A percentile compares a stretch with the other conserved stretches of the same genome.
Conservation (phyloP, 176 grass and related monocot genomes). For the Metroxylon sagu region DNA sequence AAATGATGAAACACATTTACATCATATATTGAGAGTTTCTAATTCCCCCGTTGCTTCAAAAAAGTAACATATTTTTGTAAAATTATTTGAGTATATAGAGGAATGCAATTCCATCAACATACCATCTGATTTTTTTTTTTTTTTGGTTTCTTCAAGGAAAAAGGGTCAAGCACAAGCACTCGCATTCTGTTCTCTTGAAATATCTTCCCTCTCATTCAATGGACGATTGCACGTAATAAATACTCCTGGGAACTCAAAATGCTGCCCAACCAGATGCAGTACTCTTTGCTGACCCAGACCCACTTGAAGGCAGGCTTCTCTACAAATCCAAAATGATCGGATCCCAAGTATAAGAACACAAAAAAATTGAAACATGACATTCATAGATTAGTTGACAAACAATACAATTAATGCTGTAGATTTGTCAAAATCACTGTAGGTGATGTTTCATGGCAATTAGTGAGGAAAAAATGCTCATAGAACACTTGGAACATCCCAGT, state of each 20-base stretch:
- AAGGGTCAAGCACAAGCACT: conserved; percentile 18
- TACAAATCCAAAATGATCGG: conserved; percentile 27
- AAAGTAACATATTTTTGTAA: conserved; percentile 15
- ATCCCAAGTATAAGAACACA: not conserved
- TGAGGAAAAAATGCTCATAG: too few species aligned
- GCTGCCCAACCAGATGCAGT: conserved; percentile 93
- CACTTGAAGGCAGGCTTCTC: conserved; percentile 60
- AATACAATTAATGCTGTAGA: too few species aligned
- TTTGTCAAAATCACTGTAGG: too few species aligned
- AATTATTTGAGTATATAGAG: conserved; percentile 24
- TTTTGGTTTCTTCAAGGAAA: conserved; percentile 19
- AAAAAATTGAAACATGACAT: not conserved
- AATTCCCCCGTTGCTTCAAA: conserved; percentile 26
- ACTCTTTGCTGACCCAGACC: conserved; percentile 49
- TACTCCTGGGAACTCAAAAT: conserved; percentile 44
- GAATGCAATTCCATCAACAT: conserved; percentile 20
- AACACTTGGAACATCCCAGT: too few species aligned
- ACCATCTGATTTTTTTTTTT: conserved; percentile 21
- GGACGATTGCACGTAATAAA: not conserved
- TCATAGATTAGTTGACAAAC: too few species aligned
- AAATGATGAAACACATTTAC: conserved; percentile 13
- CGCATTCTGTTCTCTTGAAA: not conserved
- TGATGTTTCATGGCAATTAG: too few species aligned
- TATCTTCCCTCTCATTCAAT: not conserved
- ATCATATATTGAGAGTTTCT: conserved; percentile 22